phyloP scores from a whole-genome alignment of 257 asterid species.

The Lavandula angustifolia region DNA sequence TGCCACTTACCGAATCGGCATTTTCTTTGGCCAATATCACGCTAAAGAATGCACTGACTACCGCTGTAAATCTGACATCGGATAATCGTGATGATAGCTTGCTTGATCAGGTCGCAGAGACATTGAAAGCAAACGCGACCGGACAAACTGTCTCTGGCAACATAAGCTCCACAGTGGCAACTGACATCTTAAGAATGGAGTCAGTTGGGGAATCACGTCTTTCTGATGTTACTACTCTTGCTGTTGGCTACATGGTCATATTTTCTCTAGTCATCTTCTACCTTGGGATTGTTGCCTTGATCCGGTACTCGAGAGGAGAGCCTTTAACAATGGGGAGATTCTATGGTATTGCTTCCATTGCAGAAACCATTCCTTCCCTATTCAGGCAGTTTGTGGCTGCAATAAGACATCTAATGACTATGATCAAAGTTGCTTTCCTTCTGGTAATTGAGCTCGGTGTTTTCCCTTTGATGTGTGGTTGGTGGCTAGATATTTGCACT shows the following conservation, averaged over 20 bases:
- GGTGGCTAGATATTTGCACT: constrained; percentile 99
- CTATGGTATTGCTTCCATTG: constrained; percentile 90
- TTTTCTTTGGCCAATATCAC: constrained; percentile 83
- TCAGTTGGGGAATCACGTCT: constrained; percentile 72
- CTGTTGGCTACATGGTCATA: constrained; percentile 87
- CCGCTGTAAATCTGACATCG: constrained; percentile 77
- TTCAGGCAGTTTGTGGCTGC: constrained; percentile 93
- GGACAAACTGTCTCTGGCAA: constrained; percentile 55
- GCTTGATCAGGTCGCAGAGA: constrained; percentile 67
- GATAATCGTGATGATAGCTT: constrained; percentile 54
- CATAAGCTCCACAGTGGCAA: constrained; percentile 56
- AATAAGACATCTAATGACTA: constrained; percentile 95
- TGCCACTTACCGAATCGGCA: constrained; percentile 86
- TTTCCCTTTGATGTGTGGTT: constrained; percentile 97
- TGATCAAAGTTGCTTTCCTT: constrained; percentile 97
- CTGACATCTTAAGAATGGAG: constrained; percentile 45
- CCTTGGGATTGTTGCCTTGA: constrained; percentile 76
- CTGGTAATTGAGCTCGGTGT: constrained; percentile 99
- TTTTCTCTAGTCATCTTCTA: constrained; percentile 76
- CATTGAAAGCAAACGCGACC: constrained; percentile 64
- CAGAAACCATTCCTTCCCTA: constrained; percentile 90
- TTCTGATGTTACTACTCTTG: constrained; percentile 96
- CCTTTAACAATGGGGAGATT: constrained; percentile 93
- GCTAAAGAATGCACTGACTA: constrained; percentile 71
- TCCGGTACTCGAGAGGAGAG: constrained; percentile 92